Percentiles rank a stretch among this genome's conserved stretches.
phyloP scores from a whole-genome alignment of 2,329 filamentous ascomycete species.

The Colletotrichum karsti region DNA sequence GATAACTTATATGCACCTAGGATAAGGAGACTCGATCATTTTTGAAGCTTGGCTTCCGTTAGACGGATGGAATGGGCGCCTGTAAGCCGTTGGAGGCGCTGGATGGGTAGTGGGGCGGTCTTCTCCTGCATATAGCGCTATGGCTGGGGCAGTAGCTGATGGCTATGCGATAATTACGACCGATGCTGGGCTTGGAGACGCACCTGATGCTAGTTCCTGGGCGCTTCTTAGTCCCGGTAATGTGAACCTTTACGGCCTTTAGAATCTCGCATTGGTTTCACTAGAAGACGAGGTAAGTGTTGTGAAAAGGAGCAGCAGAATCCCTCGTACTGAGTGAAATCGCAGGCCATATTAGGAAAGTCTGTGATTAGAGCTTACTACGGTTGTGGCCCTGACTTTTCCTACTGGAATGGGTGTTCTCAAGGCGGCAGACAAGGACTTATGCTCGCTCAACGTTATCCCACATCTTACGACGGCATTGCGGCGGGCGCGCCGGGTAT shows the following conservation, averaged over 20 bases:
- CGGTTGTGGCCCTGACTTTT: slow-evolving; percentile 48
- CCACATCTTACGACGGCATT: slow-evolving; percentile 62
- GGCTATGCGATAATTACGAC: slow-evolving; percentile 32
- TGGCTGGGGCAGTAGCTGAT: slow-evolving; percentile 29
- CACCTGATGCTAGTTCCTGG: slow-evolving; percentile 3
- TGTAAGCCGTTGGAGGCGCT: slow-evolving; percentile 40
- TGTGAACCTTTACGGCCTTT: slow-evolving; percentile 34
- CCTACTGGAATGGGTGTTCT: slow-evolving; percentile 62
- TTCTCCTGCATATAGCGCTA: slow-evolving; percentile 19
- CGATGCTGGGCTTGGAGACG: slow-evolving; percentile 29
- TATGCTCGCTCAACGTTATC: slow-evolving; percentile 59
- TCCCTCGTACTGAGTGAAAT: no score
- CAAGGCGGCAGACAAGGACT: slow-evolving; percentile 65
- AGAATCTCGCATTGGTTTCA: slow-evolving; percentile 46
- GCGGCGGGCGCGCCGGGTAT: slow-evolving; percentile 55
- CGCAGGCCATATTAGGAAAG: slow-evolving; percentile 53
- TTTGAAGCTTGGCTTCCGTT: slow-evolving; percentile 37
- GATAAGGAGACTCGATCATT: slow-evolving; percentile 31
- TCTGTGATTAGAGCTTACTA: slow-evolving; percentile 57
- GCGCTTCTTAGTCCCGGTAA: slow-evolving; percentile 27
- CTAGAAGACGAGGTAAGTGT: slow-evolving; percentile 39
- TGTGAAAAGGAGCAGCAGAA: no score
- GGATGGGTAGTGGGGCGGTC: slow-evolving; percentile 35
- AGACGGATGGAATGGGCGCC: slow-evolving; percentile 37
- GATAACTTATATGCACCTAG: slow-evolving; percentile 36